Percentiles rank a stretch among this genome's conserved stretches.
Evolutionary conservation across 768 basidiomycete genomes (phyloP).

Genomic region (Phylloporus arenicola): DNA sequence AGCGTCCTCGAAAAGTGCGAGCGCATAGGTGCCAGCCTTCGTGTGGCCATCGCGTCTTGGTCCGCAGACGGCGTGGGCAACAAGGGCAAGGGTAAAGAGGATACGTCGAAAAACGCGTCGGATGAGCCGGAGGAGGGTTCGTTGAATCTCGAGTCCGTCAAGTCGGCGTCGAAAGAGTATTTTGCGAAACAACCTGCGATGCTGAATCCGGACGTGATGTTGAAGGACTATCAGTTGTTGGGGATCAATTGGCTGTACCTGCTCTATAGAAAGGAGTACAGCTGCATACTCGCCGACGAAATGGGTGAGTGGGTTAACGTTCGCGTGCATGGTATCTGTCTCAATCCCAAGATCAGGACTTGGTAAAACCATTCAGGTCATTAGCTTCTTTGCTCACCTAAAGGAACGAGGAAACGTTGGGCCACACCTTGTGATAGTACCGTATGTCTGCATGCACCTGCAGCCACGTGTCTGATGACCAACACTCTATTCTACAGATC

Average conservation of each 20-base stretch:
- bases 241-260: slow-evolving; percentile 98
- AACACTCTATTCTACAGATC: slow-evolving; percentile 46
- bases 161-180: slow-evolving; percentile 51
- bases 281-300: slow-evolving; percentile 97
- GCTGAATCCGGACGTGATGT: slow-evolving; percentile 57
- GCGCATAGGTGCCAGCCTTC: slow-evolving; percentile 70
- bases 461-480: slow-evolving; percentile 3
- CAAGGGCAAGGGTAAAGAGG: slow-evolving; percentile 38
- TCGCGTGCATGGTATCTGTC: not conserved
- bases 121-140: slow-evolving; percentile 57
- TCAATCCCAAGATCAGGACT: slow-evolving; percentile 52
- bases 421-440: slow-evolving; percentile 92
- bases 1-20: slow-evolving; percentile 86
- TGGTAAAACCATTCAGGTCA: slow-evolving; percentile 98
- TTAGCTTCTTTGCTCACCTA: slow-evolving; percentile 89
- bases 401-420: slow-evolving; percentile 74
- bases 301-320: slow-evolving; percentile 66
- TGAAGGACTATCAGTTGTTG: slow-evolving; percentile 96
- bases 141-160: slow-evolving; percentile 48
- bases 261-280: slow-evolving; percentile 71
- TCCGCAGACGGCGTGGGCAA: slow-evolving; percentile 30
- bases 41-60: slow-evolving; percentile 77
- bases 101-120: slow-evolving; percentile 16
- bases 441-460: slow-evolving; percentile 49
- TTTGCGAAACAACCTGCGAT: slow-evolving; percentile 68